phyloP scores from a whole-genome alignment of 768 basidiomycete species.

The Tulasnella sp. region DNA sequence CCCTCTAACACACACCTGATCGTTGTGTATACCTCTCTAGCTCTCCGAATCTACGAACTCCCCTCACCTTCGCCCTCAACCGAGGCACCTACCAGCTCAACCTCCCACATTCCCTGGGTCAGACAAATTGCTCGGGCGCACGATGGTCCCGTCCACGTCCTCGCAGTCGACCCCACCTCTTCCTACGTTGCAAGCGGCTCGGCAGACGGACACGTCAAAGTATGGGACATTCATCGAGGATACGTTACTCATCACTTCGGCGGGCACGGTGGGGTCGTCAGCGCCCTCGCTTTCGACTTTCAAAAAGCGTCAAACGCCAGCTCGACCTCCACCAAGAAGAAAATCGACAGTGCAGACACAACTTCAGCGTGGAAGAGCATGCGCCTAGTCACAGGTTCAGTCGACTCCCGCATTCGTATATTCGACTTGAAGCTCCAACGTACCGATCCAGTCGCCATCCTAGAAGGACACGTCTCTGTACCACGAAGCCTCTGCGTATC shows the following conservation, averaged over 20 bases:
- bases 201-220: slow-evolving; percentile 94
- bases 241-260: slow-evolving; percentile 92
- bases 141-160: slow-evolving; percentile 90
- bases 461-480: slow-evolving; percentile 94
- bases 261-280: slow-evolving; percentile 96
- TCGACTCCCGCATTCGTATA: slow-evolving; percentile 87
- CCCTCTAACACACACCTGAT: slow-evolving; percentile 69
- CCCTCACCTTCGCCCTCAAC: slow-evolving; percentile 44
- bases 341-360: slow-evolving; percentile 42
- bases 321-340: slow-evolving; percentile 49
- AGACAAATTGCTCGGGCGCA: slow-evolving; percentile 68
- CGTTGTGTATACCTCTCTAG: slow-evolving; percentile 75
- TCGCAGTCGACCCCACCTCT: slow-evolving; percentile 76
- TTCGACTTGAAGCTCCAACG: slow-evolving; percentile 73
- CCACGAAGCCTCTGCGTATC: slow-evolving; percentile 87
- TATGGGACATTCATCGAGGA: slow-evolving; percentile 86
- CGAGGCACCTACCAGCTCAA: slow-evolving; percentile 35
- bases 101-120: slow-evolving; percentile 49
- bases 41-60: slow-evolving; percentile 79
- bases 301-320: slow-evolving; percentile 37
- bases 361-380: slow-evolving; percentile 41
- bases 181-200: slow-evolving; percentile 93
- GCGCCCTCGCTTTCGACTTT: slow-evolving; percentile 81
- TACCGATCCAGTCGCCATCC: slow-evolving; percentile 66
- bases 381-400: slow-evolving; percentile 84